Conservation (phyloP, 2,329 filamentous ascomycete species). For the Chrysoporthe puriensis region DNA sequence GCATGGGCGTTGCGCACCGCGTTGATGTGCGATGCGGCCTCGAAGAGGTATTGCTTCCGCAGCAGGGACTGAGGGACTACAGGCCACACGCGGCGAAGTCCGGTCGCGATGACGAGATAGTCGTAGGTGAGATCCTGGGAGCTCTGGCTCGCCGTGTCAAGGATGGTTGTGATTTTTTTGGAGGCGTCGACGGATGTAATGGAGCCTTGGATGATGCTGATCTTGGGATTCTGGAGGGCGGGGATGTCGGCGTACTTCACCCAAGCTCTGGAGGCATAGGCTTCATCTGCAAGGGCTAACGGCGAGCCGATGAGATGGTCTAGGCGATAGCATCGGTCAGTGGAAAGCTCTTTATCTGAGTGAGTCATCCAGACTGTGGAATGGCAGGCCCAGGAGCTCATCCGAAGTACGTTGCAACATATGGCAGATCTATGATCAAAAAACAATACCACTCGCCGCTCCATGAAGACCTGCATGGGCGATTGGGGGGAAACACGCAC, state of each 20-base stretch:
- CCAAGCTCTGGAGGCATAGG: slow-evolving; percentile 72
- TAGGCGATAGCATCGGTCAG: slow-evolving; percentile 37
- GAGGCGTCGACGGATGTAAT: slow-evolving; percentile 63
- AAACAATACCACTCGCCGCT: too few species aligned
- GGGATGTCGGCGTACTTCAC: slow-evolving; percentile 69
- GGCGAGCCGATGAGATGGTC: slow-evolving; percentile 79
- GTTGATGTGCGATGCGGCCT: slow-evolving; percentile 63
- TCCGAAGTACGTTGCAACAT: too few species aligned
- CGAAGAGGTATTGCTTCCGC: slow-evolving; percentile 64
- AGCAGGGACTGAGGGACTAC: slow-evolving; percentile 70
- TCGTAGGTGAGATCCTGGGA: slow-evolving; percentile 62
- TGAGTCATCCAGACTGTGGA: too few species aligned
- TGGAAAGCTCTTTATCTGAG: neutral
- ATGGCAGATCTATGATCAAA: too few species aligned
- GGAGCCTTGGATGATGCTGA: slow-evolving; percentile 69
- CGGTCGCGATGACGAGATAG: slow-evolving; percentile 74
- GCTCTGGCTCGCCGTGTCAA: slow-evolving; percentile 50
- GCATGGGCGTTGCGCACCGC: slow-evolving; percentile 52
- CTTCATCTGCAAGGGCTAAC: slow-evolving; percentile 66
- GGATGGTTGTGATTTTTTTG: slow-evolving; percentile 61
- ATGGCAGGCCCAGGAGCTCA: neutral
- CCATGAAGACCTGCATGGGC: too few species aligned
- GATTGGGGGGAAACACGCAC: slow-evolving; percentile 50
- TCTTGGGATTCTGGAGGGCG: slow-evolving; percentile 62
- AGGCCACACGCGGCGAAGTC: slow-evolving; percentile 71